Evolutionary conservation across 140 eudicot species (phyloP).

Genomic region (Bidens hawaiensis): DNA sequence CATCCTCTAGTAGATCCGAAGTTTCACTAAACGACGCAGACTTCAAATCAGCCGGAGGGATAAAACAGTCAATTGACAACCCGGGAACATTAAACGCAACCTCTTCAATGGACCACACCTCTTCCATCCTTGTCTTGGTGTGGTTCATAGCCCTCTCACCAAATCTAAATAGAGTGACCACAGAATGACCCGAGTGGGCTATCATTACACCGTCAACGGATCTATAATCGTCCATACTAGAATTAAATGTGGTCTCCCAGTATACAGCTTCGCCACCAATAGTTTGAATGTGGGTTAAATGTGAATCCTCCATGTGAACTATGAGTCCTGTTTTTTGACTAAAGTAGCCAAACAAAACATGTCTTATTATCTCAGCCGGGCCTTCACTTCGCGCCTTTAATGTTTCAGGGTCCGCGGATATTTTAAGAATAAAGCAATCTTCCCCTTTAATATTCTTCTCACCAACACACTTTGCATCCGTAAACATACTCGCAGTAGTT

Average conservation of each 20-base stretch:
- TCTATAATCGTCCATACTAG: conserved; percentile 10
- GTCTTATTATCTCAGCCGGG: conserved; percentile 32
- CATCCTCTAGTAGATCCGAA: not conserved
- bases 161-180: conserved; percentile 8
- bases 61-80: conserved; percentile 12
- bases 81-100: conserved; percentile 8
- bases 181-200: conserved; percentile 52
- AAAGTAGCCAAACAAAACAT: conserved; percentile 43
- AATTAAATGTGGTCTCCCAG: conserved; percentile 51
- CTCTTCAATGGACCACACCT: conserved; percentile 5
- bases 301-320: conserved; percentile 10
- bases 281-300: conserved; percentile 10
- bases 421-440: conserved; percentile 48
- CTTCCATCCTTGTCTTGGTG: conserved; percentile 16
- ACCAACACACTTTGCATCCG: conserved; percentile 38
- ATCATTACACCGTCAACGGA: conserved; percentile 40
- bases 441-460: conserved; percentile 45
- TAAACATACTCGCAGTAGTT: conserved; percentile 25
- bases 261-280: conserved; percentile 41
- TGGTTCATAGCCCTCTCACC: conserved; percentile 55
- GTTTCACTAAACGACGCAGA: not conserved
- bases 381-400: conserved; percentile 44
- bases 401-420: conserved; percentile 20
- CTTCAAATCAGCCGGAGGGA: conserved; percentile 1
- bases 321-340: conserved; percentile 31